Conservation (phyloP, 2,329 filamentous ascomycete species). For the Rhynchosporium secalis region DNA sequence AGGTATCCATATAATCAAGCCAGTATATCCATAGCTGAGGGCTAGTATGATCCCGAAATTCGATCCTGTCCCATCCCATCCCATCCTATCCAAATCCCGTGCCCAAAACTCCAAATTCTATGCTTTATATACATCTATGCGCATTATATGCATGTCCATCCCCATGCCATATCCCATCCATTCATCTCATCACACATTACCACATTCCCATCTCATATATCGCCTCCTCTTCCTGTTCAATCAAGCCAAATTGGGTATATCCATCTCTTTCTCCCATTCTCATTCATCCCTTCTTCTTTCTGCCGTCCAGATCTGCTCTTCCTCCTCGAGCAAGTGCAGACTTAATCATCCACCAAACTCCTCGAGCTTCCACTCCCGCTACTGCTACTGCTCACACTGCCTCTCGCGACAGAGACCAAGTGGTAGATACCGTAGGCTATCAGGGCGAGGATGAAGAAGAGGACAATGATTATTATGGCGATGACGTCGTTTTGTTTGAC, state of each 20-base stretch:
- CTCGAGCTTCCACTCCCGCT: slow-evolving; percentile 24
- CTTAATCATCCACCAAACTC: slow-evolving; percentile 38
- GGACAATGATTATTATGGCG: slow-evolving; percentile 66
- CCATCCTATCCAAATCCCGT: not conserved
- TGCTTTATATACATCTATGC: slow-evolving; percentile 24
- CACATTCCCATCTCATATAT: slow-evolving; percentile 10
- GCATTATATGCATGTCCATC: slow-evolving; percentile 7
- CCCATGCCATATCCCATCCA: slow-evolving; percentile 7
- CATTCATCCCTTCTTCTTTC: not conserved
- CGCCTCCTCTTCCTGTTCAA: not conserved
- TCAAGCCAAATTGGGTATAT: slow-evolving; percentile 9
- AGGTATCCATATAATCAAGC: slow-evolving; percentile 11
- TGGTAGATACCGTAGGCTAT: slow-evolving; percentile 65
- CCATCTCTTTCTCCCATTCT: not conserved
- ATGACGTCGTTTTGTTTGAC: slow-evolving; percentile 67
- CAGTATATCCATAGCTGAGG: not conserved
- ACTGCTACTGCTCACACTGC: slow-evolving; percentile 24
- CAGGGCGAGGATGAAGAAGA: slow-evolving; percentile 61
- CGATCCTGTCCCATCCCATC: not conserved
- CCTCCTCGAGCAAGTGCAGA: not conserved
- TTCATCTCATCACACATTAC: slow-evolving; percentile 10
- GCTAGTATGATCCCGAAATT: not conserved
- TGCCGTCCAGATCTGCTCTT: not conserved
- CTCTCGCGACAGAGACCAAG: slow-evolving; percentile 52
- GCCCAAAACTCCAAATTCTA: slow-evolving; percentile 14